These are phyloP conservation scores for Paecilomyces fulvus DNA, from an alignment of 2,329 filamentous ascomycete genomes.

Conservation along the genomic window DNA sequence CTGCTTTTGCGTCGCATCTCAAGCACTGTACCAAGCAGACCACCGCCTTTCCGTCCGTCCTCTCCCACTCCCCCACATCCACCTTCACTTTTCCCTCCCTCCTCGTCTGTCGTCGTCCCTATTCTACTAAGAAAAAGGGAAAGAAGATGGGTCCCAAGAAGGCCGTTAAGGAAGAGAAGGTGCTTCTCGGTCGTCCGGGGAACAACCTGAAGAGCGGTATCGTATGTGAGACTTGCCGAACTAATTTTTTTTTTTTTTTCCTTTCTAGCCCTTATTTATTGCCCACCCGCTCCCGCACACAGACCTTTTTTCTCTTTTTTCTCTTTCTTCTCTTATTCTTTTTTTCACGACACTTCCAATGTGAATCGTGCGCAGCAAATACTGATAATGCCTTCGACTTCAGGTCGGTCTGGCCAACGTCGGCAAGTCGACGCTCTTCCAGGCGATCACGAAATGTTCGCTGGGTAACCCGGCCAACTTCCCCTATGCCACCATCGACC, in stretches of 20 bases:
- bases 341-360: background rate
- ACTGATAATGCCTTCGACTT: constrained; percentile 11
- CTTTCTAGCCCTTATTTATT: constrained; percentile 1
- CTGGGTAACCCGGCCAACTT: constrained; percentile 99
- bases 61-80: constrained; percentile 40
- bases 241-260: background rate
- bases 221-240: constrained; percentile 57
- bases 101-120: constrained; percentile 34
- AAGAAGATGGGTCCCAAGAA: constrained; percentile 96
- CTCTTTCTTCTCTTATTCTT: constrained; percentile 4
- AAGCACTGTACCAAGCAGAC: constrained; percentile 10
- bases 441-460: constrained; percentile 95
- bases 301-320: constrained; percentile 13
- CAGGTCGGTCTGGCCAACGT: constrained; percentile 98
- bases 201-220: constrained; percentile 99
- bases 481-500: constrained; percentile 97
- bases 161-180: constrained; percentile 81
- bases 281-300: constrained; percentile 1
- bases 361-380: background rate
- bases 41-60: constrained; percentile 19
- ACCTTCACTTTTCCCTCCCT: constrained; percentile 18
- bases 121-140: constrained; percentile 52
- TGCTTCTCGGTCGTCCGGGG: constrained; percentile 88
- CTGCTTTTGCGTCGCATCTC: constrained; percentile 42
- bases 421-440: constrained; percentile 98